Evolutionary conservation across 805 yeast species (phyloP), one percentile per base, ranked within the genome.

Genomic region (Monosporozyma unispora): DNA sequence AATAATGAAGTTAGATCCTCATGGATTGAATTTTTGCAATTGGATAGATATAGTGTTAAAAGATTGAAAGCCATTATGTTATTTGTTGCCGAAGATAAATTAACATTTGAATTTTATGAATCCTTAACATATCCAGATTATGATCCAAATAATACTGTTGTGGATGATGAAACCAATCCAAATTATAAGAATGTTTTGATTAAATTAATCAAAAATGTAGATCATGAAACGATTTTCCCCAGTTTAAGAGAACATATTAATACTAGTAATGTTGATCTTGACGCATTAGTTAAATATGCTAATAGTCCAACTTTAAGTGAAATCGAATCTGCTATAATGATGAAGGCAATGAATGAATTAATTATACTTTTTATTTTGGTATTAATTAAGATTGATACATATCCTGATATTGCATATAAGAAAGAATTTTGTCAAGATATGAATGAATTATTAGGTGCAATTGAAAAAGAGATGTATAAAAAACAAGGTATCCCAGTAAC

Each of bases 1-100:
- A 57, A 59, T 1, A 46, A 53, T 6, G 67, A 61, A 16, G 55
- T 65, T 8, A 54, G 57, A 55, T 59, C 54, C 21, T 48, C 57
- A 43, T 64, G 67, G 68, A 48, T 52, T n/a, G 61, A 56, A 11
- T 58, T 48, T 45, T 47, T 57, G 18, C 51, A 53, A 19, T 41
- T 50, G 19, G 47, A 52, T 43, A 52, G 31, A 2, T 45, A 57
- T 35, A 49, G 49, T 40, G 52, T 49, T 12, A 45, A 38, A 9
- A 50, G 46, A 3, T 50, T 49, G 21, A 11, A 18, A 18, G 28
- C 18, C 3, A 42, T 42, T 18, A 18, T 5, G 19, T 18, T 11
- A 10, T 45, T 22, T 35, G 25, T 45, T 8, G 35, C 14, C 14
- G 40, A 14, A 16, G 47, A 39, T 19, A 37, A 18, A 8, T 7